A percentile compares a stretch with the other conserved stretches of the same genome.
phyloP scores from a whole-genome alignment of 192 early-diverging fungal genomes.

The Kappamyces sp. region DNA sequence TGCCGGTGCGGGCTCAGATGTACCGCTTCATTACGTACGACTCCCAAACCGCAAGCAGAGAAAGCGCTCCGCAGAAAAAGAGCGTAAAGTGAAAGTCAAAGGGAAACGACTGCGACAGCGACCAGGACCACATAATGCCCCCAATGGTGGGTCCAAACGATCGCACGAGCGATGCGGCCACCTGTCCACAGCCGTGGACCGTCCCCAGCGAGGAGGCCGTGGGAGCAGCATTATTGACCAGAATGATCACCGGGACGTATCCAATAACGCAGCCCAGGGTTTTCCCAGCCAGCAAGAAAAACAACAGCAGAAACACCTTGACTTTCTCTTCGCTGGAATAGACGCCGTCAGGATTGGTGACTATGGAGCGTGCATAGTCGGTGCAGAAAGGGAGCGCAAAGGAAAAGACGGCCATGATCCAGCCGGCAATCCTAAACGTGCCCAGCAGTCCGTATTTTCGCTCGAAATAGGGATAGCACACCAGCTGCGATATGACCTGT shows the following conservation, averaged over 20 bases:
- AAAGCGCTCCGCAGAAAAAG: conserved; percentile 10
- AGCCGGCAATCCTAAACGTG: conserved; percentile 16
- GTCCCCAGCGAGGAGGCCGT: conserved; percentile 19
- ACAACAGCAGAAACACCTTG: conserved; percentile 10
- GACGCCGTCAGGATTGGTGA: neutral
- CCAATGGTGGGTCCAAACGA: conserved; percentile 29
- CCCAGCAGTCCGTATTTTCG: conserved; percentile 1
- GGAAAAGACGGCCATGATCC: conserved; percentile 24
- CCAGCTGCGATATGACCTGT: conserved; percentile 21
- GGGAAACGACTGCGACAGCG: conserved; percentile 20
- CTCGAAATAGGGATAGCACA: conserved; percentile 24
- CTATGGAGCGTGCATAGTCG: conserved; percentile 14
- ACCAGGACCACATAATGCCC: conserved; percentile 24
- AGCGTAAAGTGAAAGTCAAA: conserved; percentile 29
- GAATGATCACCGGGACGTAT: conserved; percentile 27
- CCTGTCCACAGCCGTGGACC: conserved; percentile 29
- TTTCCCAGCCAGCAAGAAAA: conserved; percentile 11
- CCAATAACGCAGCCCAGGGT: conserved; percentile 22
- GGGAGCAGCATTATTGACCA: conserved; percentile 33
- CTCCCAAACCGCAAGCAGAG: conserved; percentile 5
- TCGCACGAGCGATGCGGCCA: conserved; percentile 17
- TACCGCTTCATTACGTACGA: neutral
- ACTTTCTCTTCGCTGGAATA: conserved; percentile 7
- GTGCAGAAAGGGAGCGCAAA: conserved; percentile 13
- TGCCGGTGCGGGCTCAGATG: too few relatives aligned